Percentiles rank a stretch among this genome's conserved stretches.
Evolutionary conservation across 148 eudicot species (phyloP).

Genomic region (Camellia lanceoleosa): DNA sequence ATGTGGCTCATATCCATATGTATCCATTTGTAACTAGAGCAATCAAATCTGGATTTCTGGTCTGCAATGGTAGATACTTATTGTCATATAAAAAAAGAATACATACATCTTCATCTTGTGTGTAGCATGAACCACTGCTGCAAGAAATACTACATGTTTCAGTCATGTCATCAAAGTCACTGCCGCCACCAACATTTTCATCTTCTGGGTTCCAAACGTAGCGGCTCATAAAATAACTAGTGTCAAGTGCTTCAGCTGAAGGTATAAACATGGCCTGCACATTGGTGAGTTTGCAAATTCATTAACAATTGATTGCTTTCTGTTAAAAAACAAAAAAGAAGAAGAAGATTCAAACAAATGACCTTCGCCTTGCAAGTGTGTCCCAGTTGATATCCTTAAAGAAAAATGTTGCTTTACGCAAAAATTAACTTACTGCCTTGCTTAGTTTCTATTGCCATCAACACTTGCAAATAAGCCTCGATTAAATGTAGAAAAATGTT

Average conservation of each 20-base stretch:
- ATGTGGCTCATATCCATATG: background rate
- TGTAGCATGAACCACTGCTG: slow-evolving; percentile 77
- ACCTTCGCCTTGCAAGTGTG: slow-evolving; percentile 96
- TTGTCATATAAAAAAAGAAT: background rate
- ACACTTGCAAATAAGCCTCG: background rate
- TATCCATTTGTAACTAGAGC: slow-evolving; percentile 8
- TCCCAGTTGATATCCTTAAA: slow-evolving; percentile 89
- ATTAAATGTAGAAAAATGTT: slow-evolving; percentile 3
- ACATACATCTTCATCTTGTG: slow-evolving; percentile 89
- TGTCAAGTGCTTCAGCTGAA: slow-evolving; percentile 81
- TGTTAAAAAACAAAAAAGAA: too few relatives aligned
- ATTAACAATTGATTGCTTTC: slow-evolving; percentile 4
- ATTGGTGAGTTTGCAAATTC: slow-evolving; percentile 16
- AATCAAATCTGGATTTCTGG: background rate
- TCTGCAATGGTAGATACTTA: background rate
- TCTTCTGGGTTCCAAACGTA: slow-evolving; percentile 97
- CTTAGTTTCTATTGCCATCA: slow-evolving; percentile 10
- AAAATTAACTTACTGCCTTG: slow-evolving; percentile 3
- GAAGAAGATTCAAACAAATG: slow-evolving; percentile 7
- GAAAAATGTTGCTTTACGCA: slow-evolving; percentile 72
- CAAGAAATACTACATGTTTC: slow-evolving; percentile 71
- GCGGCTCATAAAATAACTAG: slow-evolving; percentile 99
- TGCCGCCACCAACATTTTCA: slow-evolving; percentile 72
- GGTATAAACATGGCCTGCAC: slow-evolving; percentile 94
- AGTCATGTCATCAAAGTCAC: slow-evolving; percentile 85